Evolutionary conservation across 257 asterid genomes (phyloP), one percentile per base, ranked within the genome.

Genomic region (Verbena officinalis): DNA sequence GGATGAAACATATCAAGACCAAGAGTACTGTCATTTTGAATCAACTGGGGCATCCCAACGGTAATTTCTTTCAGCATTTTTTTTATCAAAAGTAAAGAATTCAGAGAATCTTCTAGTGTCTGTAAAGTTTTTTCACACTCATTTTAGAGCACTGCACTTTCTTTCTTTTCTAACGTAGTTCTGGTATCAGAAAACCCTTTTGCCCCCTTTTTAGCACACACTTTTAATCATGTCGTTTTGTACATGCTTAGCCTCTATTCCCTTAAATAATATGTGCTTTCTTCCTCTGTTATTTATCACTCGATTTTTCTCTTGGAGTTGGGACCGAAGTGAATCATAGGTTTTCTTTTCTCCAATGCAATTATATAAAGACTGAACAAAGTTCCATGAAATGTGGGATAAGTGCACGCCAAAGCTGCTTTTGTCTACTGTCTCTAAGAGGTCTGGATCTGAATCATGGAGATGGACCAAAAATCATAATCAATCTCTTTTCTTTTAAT

Each of bases 391-490:
- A 52, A 21, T 52, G 56, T 55, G 75, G 57, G 19, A 7, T 20
- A 27, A 40, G 27, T 23, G 75, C 75, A 61, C 69, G 75, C 75
- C 57, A 15, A 2, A 0, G 57, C 24, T 43, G 44, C 60, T 59
- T 59, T 69, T 45, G 57, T 15, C 40, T 36, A 7, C 73, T 10
- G 13, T 21, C 22, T 27, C 14, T 53, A 65, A 52, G 62, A 43
- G 38, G 27, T 53, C 27, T 19, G 43, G 54, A 24, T 33, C 48
- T 64, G 56, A 64, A 50, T 64, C 30, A 36, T 50, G 69, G 52
- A 10, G 48, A 49, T 62, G 39, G 24, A 30, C 13, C 5, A 50
- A 34, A 8, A 55, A 15, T 64, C 24, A 17, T 62, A 11, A 48
- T 27, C 4, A 62, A 15, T 44, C 42, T 23, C n/a, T 45, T 7